A percentile compares a stretch with the other conserved stretches of the same genome.
Evolutionary conservation across 2,329 filamentous ascomycete species (phyloP).

Genomic region (Hirsutella thompsonii): DNA sequence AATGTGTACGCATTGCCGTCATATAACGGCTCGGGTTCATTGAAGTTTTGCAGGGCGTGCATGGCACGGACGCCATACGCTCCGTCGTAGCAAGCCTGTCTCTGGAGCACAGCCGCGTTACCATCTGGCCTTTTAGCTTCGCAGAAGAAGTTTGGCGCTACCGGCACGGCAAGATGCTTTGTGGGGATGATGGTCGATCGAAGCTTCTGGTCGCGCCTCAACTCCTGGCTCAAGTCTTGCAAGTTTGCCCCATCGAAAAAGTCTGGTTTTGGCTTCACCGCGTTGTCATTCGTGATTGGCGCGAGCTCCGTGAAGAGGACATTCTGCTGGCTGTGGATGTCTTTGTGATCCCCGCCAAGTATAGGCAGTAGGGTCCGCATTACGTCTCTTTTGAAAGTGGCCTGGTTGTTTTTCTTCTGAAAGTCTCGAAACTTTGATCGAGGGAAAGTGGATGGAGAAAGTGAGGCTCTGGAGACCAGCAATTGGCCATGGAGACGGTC

Average conservation of each 20-base stretch:
- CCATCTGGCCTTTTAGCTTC: constrained; percentile 23
- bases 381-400: background rate
- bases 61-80: constrained; percentile 23
- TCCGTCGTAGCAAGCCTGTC: constrained; percentile 24
- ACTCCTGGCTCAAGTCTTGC: no score
- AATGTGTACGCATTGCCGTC: constrained; percentile 25
- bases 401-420: background rate
- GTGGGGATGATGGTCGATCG: no score
- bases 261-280: no score
- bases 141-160: constrained; percentile 28
- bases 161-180: constrained; percentile 7
- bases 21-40: constrained; percentile 15
- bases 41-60: constrained; percentile 17
- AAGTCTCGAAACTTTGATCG: background rate
- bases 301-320: no score
- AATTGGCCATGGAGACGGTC: background rate
- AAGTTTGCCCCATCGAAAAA: no score
- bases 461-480: background rate
- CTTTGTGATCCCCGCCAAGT: no score
- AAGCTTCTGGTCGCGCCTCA: no score
- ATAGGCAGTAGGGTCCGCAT: no score
- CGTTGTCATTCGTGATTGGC: no score
- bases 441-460: background rate
- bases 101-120: constrained; percentile 13
- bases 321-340: no score